These are phyloP conservation scores for Aspergillus steynii DNA, from an alignment of 495 filamentous ascomycete genomes.

Conservation along the genomic window DNA sequence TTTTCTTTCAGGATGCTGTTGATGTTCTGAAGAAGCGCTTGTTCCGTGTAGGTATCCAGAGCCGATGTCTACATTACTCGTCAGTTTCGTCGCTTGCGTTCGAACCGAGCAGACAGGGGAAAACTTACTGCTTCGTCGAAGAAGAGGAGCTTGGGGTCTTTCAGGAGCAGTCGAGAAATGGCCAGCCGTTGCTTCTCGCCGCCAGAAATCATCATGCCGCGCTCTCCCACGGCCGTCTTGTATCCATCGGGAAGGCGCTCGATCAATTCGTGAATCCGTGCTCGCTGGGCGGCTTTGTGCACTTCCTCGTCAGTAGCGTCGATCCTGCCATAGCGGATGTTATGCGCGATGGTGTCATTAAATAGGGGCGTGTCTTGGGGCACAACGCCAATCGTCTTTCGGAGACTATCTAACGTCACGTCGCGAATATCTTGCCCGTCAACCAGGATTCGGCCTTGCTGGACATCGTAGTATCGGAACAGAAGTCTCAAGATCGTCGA, in stretches of 20 bases:
- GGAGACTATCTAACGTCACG: conserved; percentile 77
- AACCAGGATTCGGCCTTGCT: conserved; percentile 82
- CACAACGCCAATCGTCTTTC: conserved; percentile 88
- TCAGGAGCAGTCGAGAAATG: conserved; percentile 81
- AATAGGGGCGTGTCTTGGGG: conserved; percentile 97
- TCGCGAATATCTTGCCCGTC: conserved; percentile 91
- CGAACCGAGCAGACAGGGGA: not conserved
- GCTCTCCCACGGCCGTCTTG: conserved; percentile 87
- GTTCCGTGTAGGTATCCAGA: conserved; percentile 93
- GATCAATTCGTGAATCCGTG: conserved; percentile 83
- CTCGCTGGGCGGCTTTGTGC: conserved; percentile 71
- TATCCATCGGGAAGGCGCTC: conserved; percentile 80
- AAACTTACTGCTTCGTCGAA: conserved; percentile 86
- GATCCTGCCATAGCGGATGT: conserved; percentile 92
- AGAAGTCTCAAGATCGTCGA: conserved; percentile 87
- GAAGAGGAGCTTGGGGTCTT: conserved; percentile 90
- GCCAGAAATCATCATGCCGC: conserved; percentile 97
- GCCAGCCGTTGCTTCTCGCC: conserved; percentile 96
- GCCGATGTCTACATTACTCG: conserved; percentile 67
- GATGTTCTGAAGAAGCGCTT: conserved; percentile 87
- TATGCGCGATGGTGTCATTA: conserved; percentile 92
- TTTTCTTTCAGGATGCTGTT: conserved; percentile 92
- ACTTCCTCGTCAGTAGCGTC: conserved; percentile 74
- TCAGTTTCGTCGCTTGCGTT: conserved; percentile 11
- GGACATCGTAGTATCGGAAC: conserved; percentile 93